These are phyloP conservation scores for Daldinia caldariorum DNA, from an alignment of 495 filamentous ascomycete species.

Conservation along the genomic window DNA sequence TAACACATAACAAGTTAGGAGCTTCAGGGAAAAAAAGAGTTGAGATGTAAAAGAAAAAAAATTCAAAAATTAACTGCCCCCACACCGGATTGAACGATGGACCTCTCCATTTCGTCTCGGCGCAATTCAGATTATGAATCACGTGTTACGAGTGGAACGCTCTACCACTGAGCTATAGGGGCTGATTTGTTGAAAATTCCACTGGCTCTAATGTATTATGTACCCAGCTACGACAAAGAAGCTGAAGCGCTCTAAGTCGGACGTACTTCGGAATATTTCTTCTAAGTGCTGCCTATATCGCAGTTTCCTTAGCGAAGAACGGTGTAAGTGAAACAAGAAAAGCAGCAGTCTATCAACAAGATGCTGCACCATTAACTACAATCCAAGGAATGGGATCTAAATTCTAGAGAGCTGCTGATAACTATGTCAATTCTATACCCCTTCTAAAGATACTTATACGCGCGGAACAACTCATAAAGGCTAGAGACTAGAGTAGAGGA, in stretches of 20 bases:
- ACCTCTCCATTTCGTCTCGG: conserved; percentile 4
- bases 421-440: background rate
- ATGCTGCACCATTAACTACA: background rate
- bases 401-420: background rate
- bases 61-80: background rate
- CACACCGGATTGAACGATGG: conserved; percentile 21
- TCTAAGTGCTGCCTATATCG: too few relatives aligned
- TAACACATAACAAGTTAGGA: too few relatives aligned
- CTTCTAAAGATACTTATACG: background rate
- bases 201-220: too few relatives aligned
- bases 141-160: conserved; percentile 14
- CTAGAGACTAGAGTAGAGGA: too few relatives aligned
- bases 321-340: background rate
- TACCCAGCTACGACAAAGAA: too few relatives aligned
- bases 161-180: conserved; percentile 21
- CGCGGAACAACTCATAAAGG: too few relatives aligned
- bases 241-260: too few relatives aligned
- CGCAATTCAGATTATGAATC: background rate
- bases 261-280: too few relatives aligned
- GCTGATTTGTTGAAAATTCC: background rate
- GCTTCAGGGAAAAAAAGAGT: too few relatives aligned
- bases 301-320: too few relatives aligned
- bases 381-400: background rate
- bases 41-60: background rate
- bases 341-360: background rate